Conservation (phyloP, 768 basidiomycete genomes). For the Serendipita sp. region DNA sequence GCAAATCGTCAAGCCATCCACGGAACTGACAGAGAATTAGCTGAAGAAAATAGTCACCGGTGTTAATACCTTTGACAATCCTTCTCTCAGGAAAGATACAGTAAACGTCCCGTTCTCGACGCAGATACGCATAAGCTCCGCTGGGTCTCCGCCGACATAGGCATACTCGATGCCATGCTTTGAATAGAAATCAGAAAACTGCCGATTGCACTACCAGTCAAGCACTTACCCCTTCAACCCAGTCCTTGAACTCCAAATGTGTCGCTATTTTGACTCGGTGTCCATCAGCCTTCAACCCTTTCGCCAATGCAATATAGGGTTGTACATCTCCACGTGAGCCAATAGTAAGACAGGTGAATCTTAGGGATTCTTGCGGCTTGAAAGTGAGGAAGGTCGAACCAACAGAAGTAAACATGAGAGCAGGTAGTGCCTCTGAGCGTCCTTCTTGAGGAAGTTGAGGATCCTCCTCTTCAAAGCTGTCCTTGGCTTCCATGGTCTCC, state of each 20-base stretch:
- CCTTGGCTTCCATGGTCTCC: slow-evolving; percentile 61
- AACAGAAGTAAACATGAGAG: slow-evolving; percentile 94
- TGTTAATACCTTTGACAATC: slow-evolving; percentile 55
- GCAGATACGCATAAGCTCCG: slow-evolving; percentile 94
- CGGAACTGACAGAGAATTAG: slow-evolving; percentile 49
- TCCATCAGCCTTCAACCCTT: slow-evolving; percentile 79
- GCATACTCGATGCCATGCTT: slow-evolving; percentile 95
- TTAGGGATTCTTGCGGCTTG: slow-evolving; percentile 70
- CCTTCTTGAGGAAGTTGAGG: slow-evolving; percentile 36
- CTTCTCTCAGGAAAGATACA: slow-evolving; percentile 85
- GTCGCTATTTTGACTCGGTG: slow-evolving; percentile 84
- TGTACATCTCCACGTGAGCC: slow-evolving; percentile 96
- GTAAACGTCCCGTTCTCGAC: slow-evolving; percentile 98
- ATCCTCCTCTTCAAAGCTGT: slow-evolving; percentile 21
- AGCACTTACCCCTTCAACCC: slow-evolving; percentile 77
- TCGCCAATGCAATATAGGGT: slow-evolving; percentile 91
- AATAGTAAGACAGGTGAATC: slow-evolving; percentile 90
- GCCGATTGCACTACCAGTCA: neutral
- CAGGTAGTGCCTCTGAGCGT: slow-evolving; percentile 52
- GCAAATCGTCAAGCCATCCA: slow-evolving; percentile 92
- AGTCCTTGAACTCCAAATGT: slow-evolving; percentile 85
- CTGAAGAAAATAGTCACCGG: slow-evolving; percentile 3
- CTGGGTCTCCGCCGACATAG: slow-evolving; percentile 90
- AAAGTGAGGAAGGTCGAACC: slow-evolving; percentile 94
- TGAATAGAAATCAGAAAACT: neutral